Conservation (phyloP, 177 flowering plant genomes). For the Vitis hybrid region DNA sequence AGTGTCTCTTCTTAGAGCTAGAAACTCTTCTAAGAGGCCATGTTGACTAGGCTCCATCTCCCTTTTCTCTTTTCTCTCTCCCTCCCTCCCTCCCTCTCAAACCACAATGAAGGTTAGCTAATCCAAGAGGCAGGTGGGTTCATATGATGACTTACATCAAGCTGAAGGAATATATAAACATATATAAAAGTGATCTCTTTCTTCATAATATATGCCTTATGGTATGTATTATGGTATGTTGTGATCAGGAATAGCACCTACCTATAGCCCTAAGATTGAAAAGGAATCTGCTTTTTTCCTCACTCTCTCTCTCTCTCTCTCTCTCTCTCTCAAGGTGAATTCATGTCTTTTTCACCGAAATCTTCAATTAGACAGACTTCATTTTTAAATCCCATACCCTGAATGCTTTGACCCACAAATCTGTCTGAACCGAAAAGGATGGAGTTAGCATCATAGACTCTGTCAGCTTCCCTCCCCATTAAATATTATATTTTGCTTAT, state of each 20-base stretch:
- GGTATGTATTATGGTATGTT: background rate
- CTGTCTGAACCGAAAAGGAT: constrained; percentile 56
- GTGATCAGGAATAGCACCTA: background rate
- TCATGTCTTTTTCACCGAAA: constrained; percentile 59
- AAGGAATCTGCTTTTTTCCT: constrained; percentile 46
- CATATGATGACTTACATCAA: constrained; percentile 15
- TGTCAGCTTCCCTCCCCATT: constrained; percentile 36
- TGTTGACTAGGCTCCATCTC: constrained; percentile 58
- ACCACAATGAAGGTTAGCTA: background rate
- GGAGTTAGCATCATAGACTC: constrained; percentile 39
- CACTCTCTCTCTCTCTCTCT: background rate
- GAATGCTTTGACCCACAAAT: constrained; percentile 61
- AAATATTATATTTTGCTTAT: no score
- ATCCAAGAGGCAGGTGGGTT: background rate
- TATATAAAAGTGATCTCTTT: background rate
- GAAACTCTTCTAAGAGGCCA: constrained; percentile 64
- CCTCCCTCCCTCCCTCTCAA: background rate
- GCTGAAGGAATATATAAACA: constrained; percentile 9
- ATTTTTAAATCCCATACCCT: constrained; percentile 22
- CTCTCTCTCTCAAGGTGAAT: constrained; percentile 33
- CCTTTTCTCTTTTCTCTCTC: constrained; percentile 24
- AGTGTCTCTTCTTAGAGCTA: constrained; percentile 51
- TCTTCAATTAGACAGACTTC: constrained; percentile 37
- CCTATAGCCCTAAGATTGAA: constrained; percentile 16
- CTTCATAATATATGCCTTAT: background rate